Evolutionary conservation across 1,284 basidiomycete species (phyloP).

Genomic region (Microbotryum saponariae): DNA sequence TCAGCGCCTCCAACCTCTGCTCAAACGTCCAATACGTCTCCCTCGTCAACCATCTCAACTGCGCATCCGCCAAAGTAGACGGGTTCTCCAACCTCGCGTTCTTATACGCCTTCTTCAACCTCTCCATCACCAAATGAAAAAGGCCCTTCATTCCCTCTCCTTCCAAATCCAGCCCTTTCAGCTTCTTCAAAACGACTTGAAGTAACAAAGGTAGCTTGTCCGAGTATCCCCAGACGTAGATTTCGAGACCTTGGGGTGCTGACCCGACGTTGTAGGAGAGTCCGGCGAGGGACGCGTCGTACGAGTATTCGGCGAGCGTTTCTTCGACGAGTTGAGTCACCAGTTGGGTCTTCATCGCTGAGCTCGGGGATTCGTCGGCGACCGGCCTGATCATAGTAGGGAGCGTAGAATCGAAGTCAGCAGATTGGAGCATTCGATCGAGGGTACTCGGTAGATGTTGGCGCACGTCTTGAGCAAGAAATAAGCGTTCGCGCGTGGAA

Average conservation of each 20-base stretch:
- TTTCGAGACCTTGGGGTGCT: constrained; percentile 59
- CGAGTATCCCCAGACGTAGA: constrained; percentile 71
- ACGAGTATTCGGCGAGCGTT: constrained; percentile 77
- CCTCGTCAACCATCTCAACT: constrained; percentile 62
- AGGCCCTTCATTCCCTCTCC: constrained; percentile 47
- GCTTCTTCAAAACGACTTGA: constrained; percentile 62
- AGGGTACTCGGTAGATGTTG: not conserved
- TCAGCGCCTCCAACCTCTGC: constrained; percentile 73
- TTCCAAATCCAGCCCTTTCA: constrained; percentile 60
- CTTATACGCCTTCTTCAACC: constrained; percentile 49
- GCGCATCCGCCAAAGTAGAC: constrained; percentile 72
- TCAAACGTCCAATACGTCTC: constrained; percentile 70
- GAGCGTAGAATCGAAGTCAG: not conserved
- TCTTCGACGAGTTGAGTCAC: constrained; percentile 80
- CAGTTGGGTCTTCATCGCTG: constrained; percentile 51
- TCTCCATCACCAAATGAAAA: constrained; percentile 74
- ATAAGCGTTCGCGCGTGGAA: constrained; percentile 48
- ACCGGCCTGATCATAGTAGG: constrained; percentile 32
- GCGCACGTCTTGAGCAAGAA: constrained; percentile 20
- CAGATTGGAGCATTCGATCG: no score
- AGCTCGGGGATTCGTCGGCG: constrained; percentile 38
- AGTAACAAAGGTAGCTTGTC: constrained; percentile 80
- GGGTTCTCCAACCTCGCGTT: constrained; percentile 59
- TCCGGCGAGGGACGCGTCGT: constrained; percentile 85
- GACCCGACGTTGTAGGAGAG: constrained; percentile 66